Conservation (phyloP, 306 rosid genomes). For the Trichosanthes truncata region DNA sequence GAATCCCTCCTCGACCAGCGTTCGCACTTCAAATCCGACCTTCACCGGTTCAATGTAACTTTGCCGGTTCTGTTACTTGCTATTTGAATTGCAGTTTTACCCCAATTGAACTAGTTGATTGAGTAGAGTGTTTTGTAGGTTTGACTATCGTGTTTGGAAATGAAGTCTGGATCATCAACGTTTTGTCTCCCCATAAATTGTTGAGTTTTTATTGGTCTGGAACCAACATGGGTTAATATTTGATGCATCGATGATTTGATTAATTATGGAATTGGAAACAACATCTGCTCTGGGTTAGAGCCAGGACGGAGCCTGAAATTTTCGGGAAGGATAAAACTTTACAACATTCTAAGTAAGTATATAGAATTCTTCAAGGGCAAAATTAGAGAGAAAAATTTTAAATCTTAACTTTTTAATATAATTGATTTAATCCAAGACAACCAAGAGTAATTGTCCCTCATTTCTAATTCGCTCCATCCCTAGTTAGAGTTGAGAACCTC, state of each 20-base stretch:
- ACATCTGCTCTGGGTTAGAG: neutral
- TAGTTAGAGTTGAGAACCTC: neutral
- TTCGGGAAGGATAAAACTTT: too few species aligned
- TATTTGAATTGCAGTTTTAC: neutral
- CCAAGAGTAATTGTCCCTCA: too few species aligned
- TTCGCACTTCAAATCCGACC: slow-evolving; percentile 85
- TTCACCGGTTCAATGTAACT: slow-evolving; percentile 90
- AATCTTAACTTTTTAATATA: too few species aligned
- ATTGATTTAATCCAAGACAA: too few species aligned
- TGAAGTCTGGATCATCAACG: neutral
- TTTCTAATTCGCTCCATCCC: too few species aligned
- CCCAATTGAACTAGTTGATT: neutral
- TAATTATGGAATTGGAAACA: neutral
- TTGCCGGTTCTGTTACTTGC: neutral
- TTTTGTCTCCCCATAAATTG: neutral
- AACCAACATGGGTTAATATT: neutral
- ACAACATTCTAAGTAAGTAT: too few species aligned
- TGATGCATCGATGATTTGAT: neutral
- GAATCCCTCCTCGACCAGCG: slow-evolving; percentile 90
- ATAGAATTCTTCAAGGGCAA: too few species aligned
- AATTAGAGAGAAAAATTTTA: too few species aligned
- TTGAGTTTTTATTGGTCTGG: neutral
- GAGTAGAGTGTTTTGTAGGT: neutral
- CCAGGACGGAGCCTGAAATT: neutral
- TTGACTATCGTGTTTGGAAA: neutral